Evolutionary conservation across 1,284 basidiomycete genomes (phyloP).

Genomic region (Cutaneotrichosporon cutaneum): DNA sequence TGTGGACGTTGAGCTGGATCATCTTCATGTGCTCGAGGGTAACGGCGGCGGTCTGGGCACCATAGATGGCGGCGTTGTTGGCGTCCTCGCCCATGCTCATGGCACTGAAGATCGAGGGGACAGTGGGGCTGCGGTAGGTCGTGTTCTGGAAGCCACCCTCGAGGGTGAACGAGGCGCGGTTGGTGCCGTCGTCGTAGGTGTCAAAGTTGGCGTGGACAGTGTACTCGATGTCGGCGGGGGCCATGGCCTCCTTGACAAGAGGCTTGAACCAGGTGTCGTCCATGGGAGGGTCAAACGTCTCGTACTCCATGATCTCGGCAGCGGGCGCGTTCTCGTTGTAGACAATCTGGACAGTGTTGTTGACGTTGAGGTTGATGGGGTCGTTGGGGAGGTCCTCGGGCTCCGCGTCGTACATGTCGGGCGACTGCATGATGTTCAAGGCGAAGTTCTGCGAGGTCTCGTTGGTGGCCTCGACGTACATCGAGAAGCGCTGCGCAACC

Average conservation of each 20-base stretch:
- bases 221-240: slow-evolving; percentile 46
- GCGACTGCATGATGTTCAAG: slow-evolving; percentile 72
- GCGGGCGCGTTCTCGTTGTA: slow-evolving; percentile 58
- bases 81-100: slow-evolving; percentile 73
- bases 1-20: slow-evolving; percentile 76
- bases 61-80: slow-evolving; percentile 68
- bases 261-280: slow-evolving; percentile 55
- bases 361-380: slow-evolving; percentile 62
- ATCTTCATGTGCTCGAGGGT: slow-evolving; percentile 72
- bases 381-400: slow-evolving; percentile 54
- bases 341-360: slow-evolving; percentile 71
- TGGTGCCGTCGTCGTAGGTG: slow-evolving; percentile 54
- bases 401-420: slow-evolving; percentile 69
- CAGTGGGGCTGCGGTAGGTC: slow-evolving; percentile 57
- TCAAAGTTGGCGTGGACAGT: slow-evolving; percentile 55
- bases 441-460: slow-evolving; percentile 64
- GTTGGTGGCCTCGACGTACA: slow-evolving; percentile 84
- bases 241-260: slow-evolving; percentile 41
- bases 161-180: slow-evolving; percentile 54
- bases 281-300: slow-evolving; percentile 32
- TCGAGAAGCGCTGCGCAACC: slow-evolving; percentile 85
- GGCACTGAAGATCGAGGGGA: slow-evolving; percentile 72
- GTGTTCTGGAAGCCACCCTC: slow-evolving; percentile 27
- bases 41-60: slow-evolving; percentile 65
- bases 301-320: slow-evolving; percentile 19